Evolutionary conservation across 306 rosid genomes (phyloP).

Genomic region (Malus fusca): DNA sequence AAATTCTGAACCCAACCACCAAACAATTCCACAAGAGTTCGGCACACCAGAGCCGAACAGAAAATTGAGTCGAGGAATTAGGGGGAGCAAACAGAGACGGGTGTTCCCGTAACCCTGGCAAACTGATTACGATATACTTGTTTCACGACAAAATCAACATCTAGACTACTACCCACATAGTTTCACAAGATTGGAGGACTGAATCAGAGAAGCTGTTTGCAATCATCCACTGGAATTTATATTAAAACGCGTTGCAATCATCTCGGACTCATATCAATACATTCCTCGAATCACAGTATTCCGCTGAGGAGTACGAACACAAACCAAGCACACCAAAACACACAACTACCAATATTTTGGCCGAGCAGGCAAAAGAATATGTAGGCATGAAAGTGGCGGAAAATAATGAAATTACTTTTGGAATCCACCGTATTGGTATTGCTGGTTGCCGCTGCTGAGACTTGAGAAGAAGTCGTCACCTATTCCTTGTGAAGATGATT

Average conservation of each 20-base stretch:
- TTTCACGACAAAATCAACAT: too few species aligned
- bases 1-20: background rate
- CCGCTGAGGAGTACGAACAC: slow-evolving; percentile 25
- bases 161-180: too few species aligned
- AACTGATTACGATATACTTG: too few species aligned
- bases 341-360: slow-evolving; percentile 10
- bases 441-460: slow-evolving; percentile 42
- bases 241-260: background rate
- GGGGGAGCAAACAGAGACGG: too few species aligned
- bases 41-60: background rate
- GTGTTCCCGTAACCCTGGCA: too few species aligned
- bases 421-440: slow-evolving; percentile 67
- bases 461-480: slow-evolving; percentile 65
- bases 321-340: slow-evolving; percentile 31
- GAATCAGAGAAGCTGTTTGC: background rate
- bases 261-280: slow-evolving; percentile 9
- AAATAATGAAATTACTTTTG: slow-evolving; percentile 48
- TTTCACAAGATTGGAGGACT: background rate
- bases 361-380: slow-evolving; percentile 36
- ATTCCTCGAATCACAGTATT: slow-evolving; percentile 11
- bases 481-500: slow-evolving; percentile 49
- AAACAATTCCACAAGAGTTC: too few species aligned
- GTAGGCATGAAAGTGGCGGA: background rate
- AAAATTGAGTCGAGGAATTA: background rate
- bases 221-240: background rate